Base-by-base conservation (phyloP, 192 early-diverging fungal species). In the Borealophlyctis nickersoniae region DNA sequence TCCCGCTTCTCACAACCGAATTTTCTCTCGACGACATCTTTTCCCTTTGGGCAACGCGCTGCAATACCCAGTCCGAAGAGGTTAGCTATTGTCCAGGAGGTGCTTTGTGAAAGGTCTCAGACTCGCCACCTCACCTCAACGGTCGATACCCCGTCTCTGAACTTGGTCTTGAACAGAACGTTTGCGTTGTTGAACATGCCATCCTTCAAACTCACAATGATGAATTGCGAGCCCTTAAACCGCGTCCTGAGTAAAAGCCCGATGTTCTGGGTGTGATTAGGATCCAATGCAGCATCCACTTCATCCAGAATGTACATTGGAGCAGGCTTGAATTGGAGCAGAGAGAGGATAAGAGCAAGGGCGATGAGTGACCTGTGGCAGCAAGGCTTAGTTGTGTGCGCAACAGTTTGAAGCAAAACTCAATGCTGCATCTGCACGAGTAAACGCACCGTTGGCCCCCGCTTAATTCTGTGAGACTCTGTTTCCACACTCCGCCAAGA, bases 271-370 rank as follows among this genome's bases (percentile, higher is more conserved):
- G 97, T 99, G 67, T 99, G 97, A 5, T 92, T 94, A 32, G 92
- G 76, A 83, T 99, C 97, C 11, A 99, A 83, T 7, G 97, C 97
- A 13, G 95, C 91, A 77, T 99, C 97, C 11, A 99, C 92, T 77
- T 99, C 97, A 74, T 99, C 97, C 35, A 99, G 73, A 74, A 99
- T 97, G 75, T 99, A 99, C 97, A 99, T 97, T 14, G 97, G 97
- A 0, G 97, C 97, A 9, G 97, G 97, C 70, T 99, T 99, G 72
- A 92, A 98, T 82, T 96, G 93, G 13, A 99, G 81, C 26, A 99
- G 75, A 27, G 97, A 90, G 34, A 99, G 78, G 63, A 99, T 98
- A 36, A 99, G 75, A 11, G 97, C 94, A 29, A 99, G 85, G 0
- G 97, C 97, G 63, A 99, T 90, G 49, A 99, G 77, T 3, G 95